Evolutionary conservation across 306 rosid species (phyloP).

Genomic region (Lathyrus sativus): DNA sequence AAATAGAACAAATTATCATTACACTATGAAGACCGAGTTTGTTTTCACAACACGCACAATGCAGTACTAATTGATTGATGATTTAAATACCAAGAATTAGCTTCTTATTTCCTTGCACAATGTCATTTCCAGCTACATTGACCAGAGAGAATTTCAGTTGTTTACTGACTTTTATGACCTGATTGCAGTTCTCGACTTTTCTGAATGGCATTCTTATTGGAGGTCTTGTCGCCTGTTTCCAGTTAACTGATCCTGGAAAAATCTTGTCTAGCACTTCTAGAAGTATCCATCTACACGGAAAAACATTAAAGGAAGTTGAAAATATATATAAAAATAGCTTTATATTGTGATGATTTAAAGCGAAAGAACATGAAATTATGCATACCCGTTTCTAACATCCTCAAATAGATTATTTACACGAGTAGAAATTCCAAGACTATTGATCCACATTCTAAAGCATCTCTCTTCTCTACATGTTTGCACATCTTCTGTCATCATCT

Average conservation of each 20-base stretch:
- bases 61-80: slow-evolving; percentile 28
- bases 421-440: slow-evolving; percentile 82
- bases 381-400: slow-evolving; percentile 93
- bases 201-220: slow-evolving; percentile 97
- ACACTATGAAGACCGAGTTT: slow-evolving; percentile 13
- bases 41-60: slow-evolving; percentile 1
- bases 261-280: slow-evolving; percentile 90
- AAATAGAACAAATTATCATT: slow-evolving; percentile 22
- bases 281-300: slow-evolving; percentile 75
- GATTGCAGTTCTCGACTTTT: slow-evolving; percentile 97
- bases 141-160: slow-evolving; percentile 81
- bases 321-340: slow-evolving; percentile 3
- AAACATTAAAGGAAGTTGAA: slow-evolving; percentile 8
- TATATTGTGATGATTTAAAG: slow-evolving; percentile 14
- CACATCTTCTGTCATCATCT: slow-evolving; percentile 92
- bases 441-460: slow-evolving; percentile 93
- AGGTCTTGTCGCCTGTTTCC: slow-evolving; percentile 94
- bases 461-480: slow-evolving; percentile 95
- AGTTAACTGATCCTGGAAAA: slow-evolving; percentile 79
- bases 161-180: slow-evolving; percentile 72
- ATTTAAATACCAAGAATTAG: slow-evolving; percentile 81
- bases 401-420: slow-evolving; percentile 80
- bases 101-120: slow-evolving; percentile 98
- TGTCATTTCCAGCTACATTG: slow-evolving; percentile 88
- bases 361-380: slow-evolving; percentile 4